A percentile compares a stretch with the other conserved stretches of the same genome.
phyloP scores from a whole-genome alignment of 345 rosid genomes.

The sweet orange (Citrus sinensis) region DVS_A1.0 CM039162.1:18146001-18146500 shows the following conservation, averaged over 20 bases:
- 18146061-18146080: neutral
- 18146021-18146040: neutral
- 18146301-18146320: neutral
- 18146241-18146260: neutral
- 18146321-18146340: neutral
- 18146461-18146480: neutral
- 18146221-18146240: neutral
- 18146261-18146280: neutral
- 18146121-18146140: neutral
- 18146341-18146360: neutral
- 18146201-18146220: neutral
- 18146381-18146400: neutral
- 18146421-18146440: neutral
- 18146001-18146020: neutral
- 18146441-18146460: neutral
- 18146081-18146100: neutral
- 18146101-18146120: neutral
- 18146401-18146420: slow-evolving; percentile 6
- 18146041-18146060: slow-evolving; percentile 1
- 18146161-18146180: too few relatives aligned
- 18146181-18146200: neutral
- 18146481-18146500: neutral
- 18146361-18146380: too few relatives aligned
- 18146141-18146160: neutral
- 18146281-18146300: neutral